Base-by-base conservation (phyloP, 345 rosid species). In the Firmiana major region DNA sequence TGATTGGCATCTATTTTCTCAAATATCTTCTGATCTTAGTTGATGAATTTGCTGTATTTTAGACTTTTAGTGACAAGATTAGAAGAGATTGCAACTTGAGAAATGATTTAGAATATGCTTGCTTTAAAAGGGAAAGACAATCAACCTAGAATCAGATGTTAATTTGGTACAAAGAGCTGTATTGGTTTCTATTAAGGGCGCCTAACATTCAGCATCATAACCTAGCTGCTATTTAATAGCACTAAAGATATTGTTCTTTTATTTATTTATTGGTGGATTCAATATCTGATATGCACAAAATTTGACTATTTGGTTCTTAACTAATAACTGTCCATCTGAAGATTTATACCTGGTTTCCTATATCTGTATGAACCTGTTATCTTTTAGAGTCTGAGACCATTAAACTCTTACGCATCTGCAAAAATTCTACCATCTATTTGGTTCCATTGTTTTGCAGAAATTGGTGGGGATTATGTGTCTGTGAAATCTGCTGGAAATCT, bases 401-500 rank as follows among this genome's bases (percentile, higher is more conserved):
- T 43, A 43, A 46, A 34, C 3, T 31, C 34, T 31, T 31, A 36
- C 57, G 64, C 65, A 59, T 43, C 12, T 59, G 38, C 73, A 13
- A 60, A 42, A 13, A 48, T 28, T 55, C n/a, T 73, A 58, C 28
- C 13, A 10, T 42, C 63, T 63, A 73, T 63, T 75, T 22, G 45
- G 57, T 26, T 71, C 43, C 40, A 53, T 53, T 48, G 34, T 60
- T 36, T 81, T 87, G 82, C 89, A 95, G 99, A 88, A 87, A 93
- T 95, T 64, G 98, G 94, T 34, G 98, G 99, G 64, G 91, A 92
- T 78, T 89, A 85, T 48, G 76, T 95, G 78, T 92, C 98, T 34
- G 99, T 90, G 81, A 95, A 92, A 75, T 89, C 98, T 73, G 97
- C 99, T 36, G 98, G 99, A 78, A 93, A 93, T 74, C 94, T 95